Conservation (phyloP, 2,329 filamentous ascomycete species). For the Aspergillus sergii region DNA sequence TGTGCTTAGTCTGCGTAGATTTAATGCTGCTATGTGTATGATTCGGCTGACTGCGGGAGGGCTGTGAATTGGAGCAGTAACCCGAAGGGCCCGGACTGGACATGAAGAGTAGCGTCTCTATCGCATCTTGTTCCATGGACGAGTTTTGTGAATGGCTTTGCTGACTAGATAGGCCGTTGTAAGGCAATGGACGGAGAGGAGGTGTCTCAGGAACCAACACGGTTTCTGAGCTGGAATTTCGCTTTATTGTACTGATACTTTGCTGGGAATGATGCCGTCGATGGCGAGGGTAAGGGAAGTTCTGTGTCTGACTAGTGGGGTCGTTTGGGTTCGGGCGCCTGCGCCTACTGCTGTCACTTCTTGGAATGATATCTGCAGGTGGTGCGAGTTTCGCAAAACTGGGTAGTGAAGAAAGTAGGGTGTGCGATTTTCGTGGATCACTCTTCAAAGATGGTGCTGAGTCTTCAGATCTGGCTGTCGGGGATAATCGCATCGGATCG, state of each 20-base stretch:
- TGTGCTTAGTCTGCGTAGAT: conserved; percentile 1
- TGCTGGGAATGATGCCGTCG: conserved; percentile 38
- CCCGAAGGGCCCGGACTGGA: conserved; percentile 53
- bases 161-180: conserved; percentile 27
- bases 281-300: conserved; percentile 30
- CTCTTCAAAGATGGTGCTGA: conserved; percentile 17
- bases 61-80: conserved; percentile 43
- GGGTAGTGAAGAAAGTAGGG: conserved; percentile 20
- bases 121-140: conserved; percentile 53
- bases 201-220: conserved; percentile 35
- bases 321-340: conserved; percentile 44
- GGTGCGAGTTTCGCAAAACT: conserved; percentile 43
- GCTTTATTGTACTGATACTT: conserved; percentile 24
- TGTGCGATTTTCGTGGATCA: conserved; percentile 20
- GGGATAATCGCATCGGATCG: conserved; percentile 14
- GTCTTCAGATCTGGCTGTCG: conserved; percentile 16
- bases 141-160: conserved; percentile 46
- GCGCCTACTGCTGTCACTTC: conserved; percentile 31
- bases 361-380: conserved; percentile 45
- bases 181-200: conserved; percentile 31
- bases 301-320: conserved; percentile 17
- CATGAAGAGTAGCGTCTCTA: conserved; percentile 55
- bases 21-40: conserved; percentile 25
- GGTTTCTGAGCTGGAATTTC: conserved; percentile 22
- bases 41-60: conserved; percentile 29